Evolutionary conservation across 2,329 filamentous ascomycete genomes (phyloP).

Genomic region (Didymosphaeria variabile): DNA sequence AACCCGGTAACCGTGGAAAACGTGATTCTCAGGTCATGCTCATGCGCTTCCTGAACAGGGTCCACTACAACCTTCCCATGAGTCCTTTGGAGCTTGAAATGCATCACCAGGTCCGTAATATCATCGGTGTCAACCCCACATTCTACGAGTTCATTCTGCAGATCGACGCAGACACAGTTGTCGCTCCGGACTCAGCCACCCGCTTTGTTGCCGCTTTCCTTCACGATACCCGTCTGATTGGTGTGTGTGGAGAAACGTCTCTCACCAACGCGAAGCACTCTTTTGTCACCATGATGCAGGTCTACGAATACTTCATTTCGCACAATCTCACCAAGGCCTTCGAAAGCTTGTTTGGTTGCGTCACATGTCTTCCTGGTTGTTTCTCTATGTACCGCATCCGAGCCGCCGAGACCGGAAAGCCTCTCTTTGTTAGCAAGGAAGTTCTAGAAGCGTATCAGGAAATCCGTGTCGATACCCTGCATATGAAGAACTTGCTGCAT

Average conservation of each 20-base stretch:
- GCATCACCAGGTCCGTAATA: slow-evolving; percentile 98
- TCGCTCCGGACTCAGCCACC: slow-evolving; percentile 86
- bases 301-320: slow-evolving; percentile 99
- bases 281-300: slow-evolving; percentile 98
- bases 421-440: slow-evolving; percentile 93
- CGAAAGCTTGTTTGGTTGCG: slow-evolving; percentile 94
- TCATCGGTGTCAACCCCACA: slow-evolving; percentile 97
- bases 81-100: slow-evolving; percentile 96
- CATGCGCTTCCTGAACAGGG: slow-evolving; percentile 98
- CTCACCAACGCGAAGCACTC: slow-evolving; percentile 93
- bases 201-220: slow-evolving; percentile 92
- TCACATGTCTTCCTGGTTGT: slow-evolving; percentile 97
- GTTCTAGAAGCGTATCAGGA: slow-evolving; percentile 87
- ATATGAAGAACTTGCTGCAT: slow-evolving; percentile 98
- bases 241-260: slow-evolving; percentile 92
- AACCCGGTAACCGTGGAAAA: slow-evolving; percentile 95
- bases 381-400: slow-evolving; percentile 99
- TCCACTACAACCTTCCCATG: slow-evolving; percentile 98
- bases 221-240: slow-evolving; percentile 91
- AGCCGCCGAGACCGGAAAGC: slow-evolving; percentile 92
- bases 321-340: slow-evolving; percentile 98
- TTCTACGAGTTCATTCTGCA: slow-evolving; percentile 98
- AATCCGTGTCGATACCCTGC: slow-evolving; percentile 95
- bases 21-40: slow-evolving; percentile 98
- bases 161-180: slow-evolving; percentile 96